Conservation (phyloP, 805 yeast species). For the Myxozyma sirexii region DNA sequence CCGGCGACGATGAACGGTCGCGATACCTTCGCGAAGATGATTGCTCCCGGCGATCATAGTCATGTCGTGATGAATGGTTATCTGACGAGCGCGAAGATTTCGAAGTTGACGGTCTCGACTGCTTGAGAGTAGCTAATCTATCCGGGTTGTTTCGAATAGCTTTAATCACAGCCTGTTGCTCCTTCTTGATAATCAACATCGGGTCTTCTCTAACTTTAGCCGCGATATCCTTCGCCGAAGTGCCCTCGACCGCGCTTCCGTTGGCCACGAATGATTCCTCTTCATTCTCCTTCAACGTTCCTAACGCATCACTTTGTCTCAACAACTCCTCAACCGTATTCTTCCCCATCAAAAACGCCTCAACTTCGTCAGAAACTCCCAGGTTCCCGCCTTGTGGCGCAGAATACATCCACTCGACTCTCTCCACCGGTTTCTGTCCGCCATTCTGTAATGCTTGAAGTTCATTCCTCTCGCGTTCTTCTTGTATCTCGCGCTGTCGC, state of each 20-base stretch:
- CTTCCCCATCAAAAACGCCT: slow-evolving; percentile 58
- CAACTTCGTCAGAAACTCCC: slow-evolving; percentile 45
- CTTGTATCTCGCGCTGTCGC: slow-evolving; percentile 62
- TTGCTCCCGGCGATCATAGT: neutral
- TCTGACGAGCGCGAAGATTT: neutral
- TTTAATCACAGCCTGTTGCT: slow-evolving; percentile 37
- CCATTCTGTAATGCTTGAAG: slow-evolving; percentile 52
- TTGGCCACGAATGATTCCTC: slow-evolving; percentile 18
- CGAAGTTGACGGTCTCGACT: neutral
- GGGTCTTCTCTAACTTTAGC: slow-evolving; percentile 53
- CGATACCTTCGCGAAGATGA: neutral
- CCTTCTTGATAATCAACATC: slow-evolving; percentile 48
- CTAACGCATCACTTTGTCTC: slow-evolving; percentile 34
- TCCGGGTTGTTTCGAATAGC: slow-evolving; percentile 28
- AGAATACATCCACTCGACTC: slow-evolving; percentile 88
- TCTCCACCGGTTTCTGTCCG: slow-evolving; percentile 47
- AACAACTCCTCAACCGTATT: slow-evolving; percentile 50
- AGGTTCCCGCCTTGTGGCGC: slow-evolving; percentile 45
- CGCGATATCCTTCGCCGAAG: slow-evolving; percentile 36
- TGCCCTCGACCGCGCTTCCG: slow-evolving; percentile 4
- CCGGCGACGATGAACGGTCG: neutral
- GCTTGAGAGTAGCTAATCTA: slow-evolving; percentile 22
- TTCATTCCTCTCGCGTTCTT: slow-evolving; percentile 63
- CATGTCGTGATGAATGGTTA: neutral
- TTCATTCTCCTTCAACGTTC: slow-evolving; percentile 17